Evolutionary conservation across 345 rosid species (phyloP).

Genomic region (Punica granatum): DNA sequence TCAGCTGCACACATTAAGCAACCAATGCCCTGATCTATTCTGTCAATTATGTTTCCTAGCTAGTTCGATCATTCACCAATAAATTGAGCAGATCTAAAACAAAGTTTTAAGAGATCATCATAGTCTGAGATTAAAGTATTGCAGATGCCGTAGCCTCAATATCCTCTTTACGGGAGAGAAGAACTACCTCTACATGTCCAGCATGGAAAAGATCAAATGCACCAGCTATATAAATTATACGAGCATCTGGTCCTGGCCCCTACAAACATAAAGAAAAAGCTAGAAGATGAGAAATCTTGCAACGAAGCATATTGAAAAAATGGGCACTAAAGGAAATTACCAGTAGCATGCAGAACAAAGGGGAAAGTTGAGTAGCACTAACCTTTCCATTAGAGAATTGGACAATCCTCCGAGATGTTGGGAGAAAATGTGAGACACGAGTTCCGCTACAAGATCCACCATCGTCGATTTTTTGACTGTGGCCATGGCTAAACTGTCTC

Average conservation of each 20-base stretch:
- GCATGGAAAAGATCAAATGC: conserved; percentile 87
- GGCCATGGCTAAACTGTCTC: conserved; percentile 65
- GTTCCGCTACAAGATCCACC: conserved; percentile 50
- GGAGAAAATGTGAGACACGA: conserved; percentile 67
- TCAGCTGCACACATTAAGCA: neutral
- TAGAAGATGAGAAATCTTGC: neutral
- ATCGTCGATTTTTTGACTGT: conserved; percentile 45
- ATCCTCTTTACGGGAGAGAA: neutral
- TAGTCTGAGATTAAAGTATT: neutral
- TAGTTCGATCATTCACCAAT: neutral
- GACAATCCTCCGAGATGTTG: conserved; percentile 71
- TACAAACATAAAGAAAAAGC: conserved; percentile 18
- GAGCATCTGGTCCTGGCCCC: conserved; percentile 68
- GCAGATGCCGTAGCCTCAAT: neutral
- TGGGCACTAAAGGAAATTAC: neutral
- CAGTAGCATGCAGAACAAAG: neutral
- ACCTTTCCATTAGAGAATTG: conserved; percentile 76
- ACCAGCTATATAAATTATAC: conserved; percentile 64
- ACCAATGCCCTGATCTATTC: neutral
- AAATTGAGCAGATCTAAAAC: neutral
- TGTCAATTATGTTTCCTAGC: neutral
- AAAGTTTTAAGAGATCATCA: neutral
- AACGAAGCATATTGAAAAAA: neutral
- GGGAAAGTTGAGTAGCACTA: neutral
- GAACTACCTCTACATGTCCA: conserved; percentile 69